Percentiles rank a stretch among this genome's conserved stretches.
Evolutionary conservation across 805 yeast species (phyloP).

Genomic region (Wickerhamiella domercqiae): DNA sequence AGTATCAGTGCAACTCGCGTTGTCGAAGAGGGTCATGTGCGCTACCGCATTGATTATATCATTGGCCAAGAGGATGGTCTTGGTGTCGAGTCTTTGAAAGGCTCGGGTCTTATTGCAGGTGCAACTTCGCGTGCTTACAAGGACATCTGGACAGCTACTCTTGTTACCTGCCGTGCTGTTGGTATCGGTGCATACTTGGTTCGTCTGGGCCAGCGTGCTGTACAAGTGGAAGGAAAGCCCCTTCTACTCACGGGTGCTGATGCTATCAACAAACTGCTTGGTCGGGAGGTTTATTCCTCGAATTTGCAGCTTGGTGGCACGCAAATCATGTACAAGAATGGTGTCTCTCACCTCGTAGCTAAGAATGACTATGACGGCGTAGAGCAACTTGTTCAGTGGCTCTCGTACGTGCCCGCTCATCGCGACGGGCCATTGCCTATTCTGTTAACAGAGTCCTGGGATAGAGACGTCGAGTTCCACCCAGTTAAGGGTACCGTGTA

Average conservation of each 20-base stretch:
- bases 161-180: constrained; percentile 98
- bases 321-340: constrained; percentile 94
- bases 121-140: constrained; percentile 95
- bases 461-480: constrained; percentile 70
- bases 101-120: constrained; percentile 98
- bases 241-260: constrained; percentile 98
- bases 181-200: constrained; percentile 99
- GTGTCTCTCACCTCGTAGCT: constrained; percentile 98
- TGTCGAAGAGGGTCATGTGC: constrained; percentile 73
- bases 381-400: constrained; percentile 86
- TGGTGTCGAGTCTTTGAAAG: constrained; percentile 96
- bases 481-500: constrained; percentile 62
- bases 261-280: constrained; percentile 89
- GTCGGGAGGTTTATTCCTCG: constrained; percentile 93
- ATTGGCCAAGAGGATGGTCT: constrained; percentile 92
- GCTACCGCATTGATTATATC: constrained; percentile 67
- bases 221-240: constrained; percentile 98
- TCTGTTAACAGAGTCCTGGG: constrained; percentile 78
- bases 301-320: constrained; percentile 98
- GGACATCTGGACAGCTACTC: constrained; percentile 93
- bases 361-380: constrained; percentile 93
- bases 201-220: constrained; percentile 96
- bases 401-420: constrained; percentile 84
- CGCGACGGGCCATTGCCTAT: constrained; percentile 85
- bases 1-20: constrained; percentile 29